A percentile compares a stretch with the other conserved stretches of the same genome.
Conservation (phyloP, 2,329 filamentous ascomycete species). For the Talaromyces sp. region DNA sequence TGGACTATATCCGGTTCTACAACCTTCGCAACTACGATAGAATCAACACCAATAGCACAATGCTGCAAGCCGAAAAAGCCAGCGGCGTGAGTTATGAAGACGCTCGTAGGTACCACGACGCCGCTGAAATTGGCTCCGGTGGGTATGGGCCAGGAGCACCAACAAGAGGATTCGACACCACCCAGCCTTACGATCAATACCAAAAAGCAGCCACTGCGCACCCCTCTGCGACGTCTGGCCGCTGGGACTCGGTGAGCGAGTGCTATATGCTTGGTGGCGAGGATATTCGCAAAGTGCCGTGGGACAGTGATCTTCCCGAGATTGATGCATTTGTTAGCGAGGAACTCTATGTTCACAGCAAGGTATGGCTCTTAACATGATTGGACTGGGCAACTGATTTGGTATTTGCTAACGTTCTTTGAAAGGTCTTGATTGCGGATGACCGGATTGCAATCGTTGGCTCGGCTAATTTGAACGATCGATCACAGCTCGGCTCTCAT, state of each 20-base stretch:
- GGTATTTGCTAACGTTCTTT: constrained; percentile 13
- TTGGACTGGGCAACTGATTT: background rate
- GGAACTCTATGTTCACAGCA: constrained; percentile 57
- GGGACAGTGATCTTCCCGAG: constrained; percentile 52
- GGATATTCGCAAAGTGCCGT: constrained; percentile 61
- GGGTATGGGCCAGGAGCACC: constrained; percentile 32
- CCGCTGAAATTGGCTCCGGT: constrained; percentile 42
- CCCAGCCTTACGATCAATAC: constrained; percentile 59
- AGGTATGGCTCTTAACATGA: constrained; percentile 30
- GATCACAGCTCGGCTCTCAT: constrained; percentile 79
- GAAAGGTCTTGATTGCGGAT: constrained; percentile 67
- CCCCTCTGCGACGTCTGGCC: constrained; percentile 44
- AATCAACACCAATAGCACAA: constrained; percentile 53
- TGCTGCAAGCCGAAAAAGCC: constrained; percentile 33
- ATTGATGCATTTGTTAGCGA: constrained; percentile 60
- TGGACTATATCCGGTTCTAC: constrained; percentile 84
- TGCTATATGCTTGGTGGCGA: constrained; percentile 79
- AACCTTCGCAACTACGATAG: constrained; percentile 92
- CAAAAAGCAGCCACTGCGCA: constrained; percentile 57
- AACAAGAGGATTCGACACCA: constrained; percentile 33
- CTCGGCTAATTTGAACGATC: constrained; percentile 87
- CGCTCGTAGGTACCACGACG: constrained; percentile 38
- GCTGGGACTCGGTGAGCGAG: constrained; percentile 69
- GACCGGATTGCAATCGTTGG: constrained; percentile 81
- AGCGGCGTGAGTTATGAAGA: constrained; percentile 42